A percentile compares a stretch with the other conserved stretches of the same genome.
Conservation (phyloP, 2,329 filamentous ascomycete genomes). For the Scolecobasidium constrictum region DNA sequence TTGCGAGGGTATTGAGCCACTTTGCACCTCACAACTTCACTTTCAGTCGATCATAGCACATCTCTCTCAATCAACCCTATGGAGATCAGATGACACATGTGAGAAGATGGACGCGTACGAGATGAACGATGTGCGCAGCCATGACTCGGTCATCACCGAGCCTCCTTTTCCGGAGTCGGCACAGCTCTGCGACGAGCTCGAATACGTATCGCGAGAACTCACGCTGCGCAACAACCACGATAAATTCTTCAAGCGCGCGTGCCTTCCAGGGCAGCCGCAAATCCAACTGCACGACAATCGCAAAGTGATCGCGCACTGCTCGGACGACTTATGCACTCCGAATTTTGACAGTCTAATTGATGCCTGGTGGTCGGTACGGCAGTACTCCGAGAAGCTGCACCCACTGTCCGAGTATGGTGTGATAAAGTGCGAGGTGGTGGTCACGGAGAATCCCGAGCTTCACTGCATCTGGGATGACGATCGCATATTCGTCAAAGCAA, state of each 20-base stretch:
- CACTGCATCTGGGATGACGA: conserved; percentile 31
- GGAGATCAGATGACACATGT: no score
- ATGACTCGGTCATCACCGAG: no score
- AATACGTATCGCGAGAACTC: not conserved
- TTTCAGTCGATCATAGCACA: no score
- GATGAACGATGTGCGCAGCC: no score
- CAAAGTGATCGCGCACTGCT: not conserved
- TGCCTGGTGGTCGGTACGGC: not conserved
- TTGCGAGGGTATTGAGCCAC: no score
- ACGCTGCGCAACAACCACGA: not conserved
- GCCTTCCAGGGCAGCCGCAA: not conserved
- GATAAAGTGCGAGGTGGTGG: conserved; percentile 26
- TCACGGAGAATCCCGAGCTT: conserved; percentile 30
- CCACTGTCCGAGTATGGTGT: conserved; percentile 28
- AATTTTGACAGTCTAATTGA: not conserved
- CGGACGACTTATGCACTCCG: not conserved
- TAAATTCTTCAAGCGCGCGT: not conserved
- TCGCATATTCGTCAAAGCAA: conserved; percentile 6
- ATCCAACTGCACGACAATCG: not conserved
- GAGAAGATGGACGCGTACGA: no score
- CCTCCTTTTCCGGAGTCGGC: not conserved
- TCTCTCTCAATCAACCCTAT: no score
- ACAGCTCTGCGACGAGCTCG: not conserved
- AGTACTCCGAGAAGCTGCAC: not conserved
- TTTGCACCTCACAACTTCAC: no score